Evolutionary conservation across 2,329 filamentous ascomycete species (phyloP), one percentile per base, ranked within the genome.

Genomic region (Coniochaeta sp.): DNA sequence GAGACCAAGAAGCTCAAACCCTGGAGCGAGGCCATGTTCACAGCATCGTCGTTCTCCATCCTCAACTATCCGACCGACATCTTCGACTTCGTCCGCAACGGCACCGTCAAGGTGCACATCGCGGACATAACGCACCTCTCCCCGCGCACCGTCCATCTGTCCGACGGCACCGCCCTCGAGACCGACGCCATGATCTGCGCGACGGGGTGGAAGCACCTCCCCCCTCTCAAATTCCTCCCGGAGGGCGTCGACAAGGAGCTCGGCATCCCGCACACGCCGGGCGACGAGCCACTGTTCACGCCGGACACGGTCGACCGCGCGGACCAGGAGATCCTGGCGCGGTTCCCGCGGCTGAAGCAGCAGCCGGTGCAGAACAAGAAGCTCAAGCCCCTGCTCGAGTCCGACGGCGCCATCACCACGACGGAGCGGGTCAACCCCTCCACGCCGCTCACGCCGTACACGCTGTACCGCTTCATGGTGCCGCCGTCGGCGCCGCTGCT

Each of bases 1-100:
- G 78, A 83, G 65, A 78, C 74, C 0, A 75, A 75, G 42, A 83
- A 82, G 69, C 74, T 85, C 24, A 81, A 80, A 69, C 81, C 82
- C 0, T 82, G 81, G 77, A 75, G 72, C 17, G 69, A 75, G 2
- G 68, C 77, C 36, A 79, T 82, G 68, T 87, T 81, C 71, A 77
- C 79, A 4, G 84, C 78, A 2, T 78, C 78, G 8, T 80, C 77
- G 4, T 75, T 87, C 26, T 81, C 81, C 58, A 86, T 89, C 57
- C 74, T 84, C 58, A 88, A 87, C 68, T 87, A 84, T 64, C 75
- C 79, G 0, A 81, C 75, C 4, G 75, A 82, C 65, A 80, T 87
- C 65, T 82, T 85, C 64, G 81, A 84, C 3, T 70, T 85, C 16
- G 78, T 87, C 17, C 75, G 75, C 40, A 67, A 73, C 19, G 83